Evolutionary conservation across 148 eudicot species (phyloP), one percentile per base, ranked within the genome.

Genomic region (Diospyros lotus): DNA sequence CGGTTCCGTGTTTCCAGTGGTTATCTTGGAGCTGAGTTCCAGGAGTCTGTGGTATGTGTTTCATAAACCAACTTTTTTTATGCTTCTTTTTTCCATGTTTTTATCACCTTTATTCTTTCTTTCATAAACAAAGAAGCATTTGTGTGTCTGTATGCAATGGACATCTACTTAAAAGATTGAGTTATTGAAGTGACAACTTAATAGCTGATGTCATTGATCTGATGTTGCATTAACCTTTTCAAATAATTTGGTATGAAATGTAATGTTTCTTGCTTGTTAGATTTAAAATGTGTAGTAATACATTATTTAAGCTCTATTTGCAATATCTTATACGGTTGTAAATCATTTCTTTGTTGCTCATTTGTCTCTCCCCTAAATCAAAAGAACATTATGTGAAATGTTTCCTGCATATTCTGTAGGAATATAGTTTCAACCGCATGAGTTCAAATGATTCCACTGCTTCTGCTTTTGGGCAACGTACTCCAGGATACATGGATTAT

Each of bases 21-120:
- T 75, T 95, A 95, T 80, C 94, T 95, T 77, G 99, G 99, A 67
- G 92, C 90, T 76, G 99, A 91, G 84, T 92, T 95, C 75, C 94
- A 89, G 79, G 97, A 95, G 76, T 78, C 88, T 17, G 80, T 93
- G 99, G 99, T 95, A 69, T 42, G 86, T 72, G 61, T 56, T 9
- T 61, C 46, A 45, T 28, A 55, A 9, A 39, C 48, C 42, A 18
- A 18, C 59, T 59, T 7, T 13, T 18, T 17, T 5, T 51, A 2
- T 53, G 48, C 17, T 50, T 68, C 9, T 40, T 50, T 42, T 3
- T 2, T 38, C 12, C 28, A 48, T 50, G 14, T 9, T 41, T 48
- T 12, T 67, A 9, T 44, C 28, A 28, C 28, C 50, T 17, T 8
- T 46, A 1, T 68, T 68, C 46, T 18, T 67, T 50, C 70, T 43